phyloP scores from a whole-genome alignment of 2,329 filamentous ascomycete species.

The Sordariomycetes sp. region DNA sequence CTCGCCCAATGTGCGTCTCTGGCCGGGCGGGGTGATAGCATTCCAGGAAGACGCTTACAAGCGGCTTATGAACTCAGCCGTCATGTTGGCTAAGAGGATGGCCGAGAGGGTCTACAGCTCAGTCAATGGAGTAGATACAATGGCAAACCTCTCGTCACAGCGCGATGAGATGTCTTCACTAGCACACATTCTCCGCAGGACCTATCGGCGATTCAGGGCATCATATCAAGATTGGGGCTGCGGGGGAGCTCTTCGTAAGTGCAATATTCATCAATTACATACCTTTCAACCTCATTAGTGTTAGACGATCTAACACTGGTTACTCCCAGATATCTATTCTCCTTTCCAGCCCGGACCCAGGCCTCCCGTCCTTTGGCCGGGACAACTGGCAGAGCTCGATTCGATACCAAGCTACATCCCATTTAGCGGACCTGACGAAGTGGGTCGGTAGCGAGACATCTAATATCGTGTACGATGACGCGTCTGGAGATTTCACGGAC shows the following conservation, averaged over 20 bases:
- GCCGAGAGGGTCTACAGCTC: not conserved
- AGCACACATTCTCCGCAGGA: not conserved
- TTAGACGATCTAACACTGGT: not conserved
- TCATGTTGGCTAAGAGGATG: not conserved
- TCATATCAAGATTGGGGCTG: not conserved
- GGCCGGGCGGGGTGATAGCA: not conserved
- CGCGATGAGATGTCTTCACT: not conserved
- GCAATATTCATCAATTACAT: not conserved
- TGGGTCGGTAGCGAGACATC: slow-evolving; percentile 29
- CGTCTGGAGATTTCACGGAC: slow-evolving; percentile 16
- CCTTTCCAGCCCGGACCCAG: slow-evolving; percentile 14
- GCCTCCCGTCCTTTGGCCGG: slow-evolving; percentile 18
- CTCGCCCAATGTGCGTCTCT: not conserved
- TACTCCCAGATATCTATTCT: slow-evolving; percentile 25
- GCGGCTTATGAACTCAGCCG: not conserved
- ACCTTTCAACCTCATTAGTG: not conserved
- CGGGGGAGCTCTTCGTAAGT: slow-evolving; percentile 1
- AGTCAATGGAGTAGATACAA: not conserved
- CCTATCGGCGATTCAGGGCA: not conserved
- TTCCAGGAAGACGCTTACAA: not conserved
- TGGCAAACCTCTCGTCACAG: not conserved
- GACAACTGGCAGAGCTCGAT: slow-evolving; percentile 35
- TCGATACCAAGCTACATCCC: slow-evolving; percentile 23
- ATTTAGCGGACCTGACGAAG: slow-evolving; percentile 22
- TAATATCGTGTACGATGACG: slow-evolving; percentile 31